Percentiles rank a stretch among this genome's conserved stretches.
These are phyloP conservation scores for Danielia oregonensis DNA, from an alignment of 805 yeast genomes.

Conservation along the genomic window DNA sequence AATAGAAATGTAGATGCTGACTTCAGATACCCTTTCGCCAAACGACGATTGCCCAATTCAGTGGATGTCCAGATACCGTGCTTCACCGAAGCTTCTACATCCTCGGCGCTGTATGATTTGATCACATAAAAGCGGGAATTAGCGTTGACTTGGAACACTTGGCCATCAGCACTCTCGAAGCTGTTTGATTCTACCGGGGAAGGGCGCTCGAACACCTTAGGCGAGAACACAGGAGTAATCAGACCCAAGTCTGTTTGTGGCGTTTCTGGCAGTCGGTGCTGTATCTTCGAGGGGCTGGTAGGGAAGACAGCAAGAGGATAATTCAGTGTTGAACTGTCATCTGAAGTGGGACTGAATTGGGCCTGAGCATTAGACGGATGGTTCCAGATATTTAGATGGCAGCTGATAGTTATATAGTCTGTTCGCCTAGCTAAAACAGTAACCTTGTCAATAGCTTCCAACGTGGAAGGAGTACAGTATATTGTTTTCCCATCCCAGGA, in stretches of 20 bases:
- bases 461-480: constrained; percentile 5
- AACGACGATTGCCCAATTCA: constrained; percentile 50
- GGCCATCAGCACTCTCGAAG: background rate
- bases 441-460: constrained; percentile 1
- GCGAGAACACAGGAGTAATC: background rate
- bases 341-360: too few relatives aligned
- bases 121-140: constrained; percentile 45
- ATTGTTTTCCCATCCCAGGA: background rate
- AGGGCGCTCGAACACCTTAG: too few relatives aligned
- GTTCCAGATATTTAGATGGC: constrained; percentile 11
- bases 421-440: constrained; percentile 6
- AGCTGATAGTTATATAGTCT: constrained; percentile 2
- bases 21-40: constrained; percentile 41
- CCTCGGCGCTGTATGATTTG: constrained; percentile 48
- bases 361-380: too few relatives aligned
- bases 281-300: background rate
- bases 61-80: constrained; percentile 60
- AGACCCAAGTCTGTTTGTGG: background rate
- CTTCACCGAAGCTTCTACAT: constrained; percentile 46
- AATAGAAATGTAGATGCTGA: constrained; percentile 42
- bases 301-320: background rate
- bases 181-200: background rate
- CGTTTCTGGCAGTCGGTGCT: background rate
- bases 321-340: background rate
- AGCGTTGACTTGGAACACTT: background rate